These are phyloP conservation scores for Colletotrichum sp. DNA, from an alignment of 2,329 filamentous ascomycete genomes.

Conservation along the genomic window DNA sequence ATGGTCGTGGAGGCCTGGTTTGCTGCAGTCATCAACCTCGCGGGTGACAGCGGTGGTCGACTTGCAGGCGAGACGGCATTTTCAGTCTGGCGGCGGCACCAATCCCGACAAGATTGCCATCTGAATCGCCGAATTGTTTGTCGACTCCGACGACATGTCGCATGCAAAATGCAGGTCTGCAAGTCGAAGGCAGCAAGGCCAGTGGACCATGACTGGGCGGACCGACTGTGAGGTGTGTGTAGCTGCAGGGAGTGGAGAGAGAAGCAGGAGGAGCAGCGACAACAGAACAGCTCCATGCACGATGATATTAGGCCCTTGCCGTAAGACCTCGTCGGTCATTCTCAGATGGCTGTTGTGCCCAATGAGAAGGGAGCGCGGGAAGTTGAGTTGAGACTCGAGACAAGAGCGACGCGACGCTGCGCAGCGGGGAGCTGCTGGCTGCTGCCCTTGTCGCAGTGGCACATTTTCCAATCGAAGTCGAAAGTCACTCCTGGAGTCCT, in stretches of 20 bases:
- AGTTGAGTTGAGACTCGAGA: slow-evolving; percentile 14
- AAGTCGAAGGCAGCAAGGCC: background rate
- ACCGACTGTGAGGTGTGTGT: background rate
- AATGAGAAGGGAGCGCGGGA: background rate
- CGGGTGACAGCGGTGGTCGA: background rate
- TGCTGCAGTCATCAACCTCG: slow-evolving; percentile 5
- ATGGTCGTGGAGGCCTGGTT: background rate
- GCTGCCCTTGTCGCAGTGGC: background rate
- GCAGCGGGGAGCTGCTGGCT: background rate
- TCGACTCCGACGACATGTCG: background rate
- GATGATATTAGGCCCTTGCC: slow-evolving; percentile 3
- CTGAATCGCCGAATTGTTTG: background rate
- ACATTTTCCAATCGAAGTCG: background rate
- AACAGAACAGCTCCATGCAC: slow-evolving; percentile 6
- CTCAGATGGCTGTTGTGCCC: background rate
- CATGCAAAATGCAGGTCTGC: slow-evolving; percentile 8
- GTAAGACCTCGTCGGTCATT: background rate
- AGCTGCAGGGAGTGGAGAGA: background rate
- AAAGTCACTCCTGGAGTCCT: background rate
- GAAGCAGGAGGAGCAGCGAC: background rate
- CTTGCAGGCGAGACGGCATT: background rate
- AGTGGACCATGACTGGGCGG: background rate
- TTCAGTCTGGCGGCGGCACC: background rate
- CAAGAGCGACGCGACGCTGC: background rate
- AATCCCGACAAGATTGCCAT: background rate